Evolutionary conservation across 129 eudicot genomes (phyloP).

Genomic region (Flaveria robusta): DNA sequence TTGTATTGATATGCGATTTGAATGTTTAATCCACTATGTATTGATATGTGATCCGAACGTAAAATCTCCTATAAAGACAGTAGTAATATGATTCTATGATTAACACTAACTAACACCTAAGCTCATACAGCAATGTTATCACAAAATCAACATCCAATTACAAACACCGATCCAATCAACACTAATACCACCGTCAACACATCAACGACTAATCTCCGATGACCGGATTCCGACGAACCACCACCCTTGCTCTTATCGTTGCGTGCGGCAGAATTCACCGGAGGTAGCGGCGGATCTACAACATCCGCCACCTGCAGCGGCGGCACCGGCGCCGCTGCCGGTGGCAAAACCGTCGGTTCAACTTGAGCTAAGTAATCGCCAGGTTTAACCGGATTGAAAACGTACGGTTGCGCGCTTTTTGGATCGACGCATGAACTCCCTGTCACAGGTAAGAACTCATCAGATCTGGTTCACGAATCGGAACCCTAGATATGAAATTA

Average conservation of each 20-base stretch:
- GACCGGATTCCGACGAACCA: constrained; percentile 22
- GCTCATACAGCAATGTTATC: neutral
- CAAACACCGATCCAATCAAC: constrained; percentile 26
- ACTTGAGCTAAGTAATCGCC: constrained; percentile 43
- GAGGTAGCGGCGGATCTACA: constrained; percentile 75
- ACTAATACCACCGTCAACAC: constrained; percentile 28
- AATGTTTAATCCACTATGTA: too few species aligned
- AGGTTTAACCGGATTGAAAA: constrained; percentile 39
- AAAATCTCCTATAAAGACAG: too few species aligned
- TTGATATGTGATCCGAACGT: too few species aligned
- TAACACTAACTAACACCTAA: too few species aligned
- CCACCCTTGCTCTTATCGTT: neutral
- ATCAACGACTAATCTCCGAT: constrained; percentile 11
- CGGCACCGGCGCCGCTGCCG: constrained; percentile 51
- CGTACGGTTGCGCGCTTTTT: constrained; percentile 16
- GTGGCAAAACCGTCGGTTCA: constrained; percentile 47
- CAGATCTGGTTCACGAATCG: neutral
- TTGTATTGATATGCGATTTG: too few species aligned
- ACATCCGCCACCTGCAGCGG: constrained; percentile 46
- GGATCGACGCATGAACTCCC: constrained; percentile 60
- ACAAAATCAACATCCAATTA: constrained; percentile 24
- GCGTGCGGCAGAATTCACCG: constrained; percentile 34
- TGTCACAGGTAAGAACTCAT: constrained; percentile 20
- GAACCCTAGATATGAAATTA: neutral
- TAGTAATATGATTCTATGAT: too few species aligned